Percentiles rank a stretch among this genome's conserved stretches.
These are phyloP conservation scores for Elsinoe perseae DNA, from an alignment of 2,329 filamentous ascomycete genomes.

Conservation along the genomic window DNA sequence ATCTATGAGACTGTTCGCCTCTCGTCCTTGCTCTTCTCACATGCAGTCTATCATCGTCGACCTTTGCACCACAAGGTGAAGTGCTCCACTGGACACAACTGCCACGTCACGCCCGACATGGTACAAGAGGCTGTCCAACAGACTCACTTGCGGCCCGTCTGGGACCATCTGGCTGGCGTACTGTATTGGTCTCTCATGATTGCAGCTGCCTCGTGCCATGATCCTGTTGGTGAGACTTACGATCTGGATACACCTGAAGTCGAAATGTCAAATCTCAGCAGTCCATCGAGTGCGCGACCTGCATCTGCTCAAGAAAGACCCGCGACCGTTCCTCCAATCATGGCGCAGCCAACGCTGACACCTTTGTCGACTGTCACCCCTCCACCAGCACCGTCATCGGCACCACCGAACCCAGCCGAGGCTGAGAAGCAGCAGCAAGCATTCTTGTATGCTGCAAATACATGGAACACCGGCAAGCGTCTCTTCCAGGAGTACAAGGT, in stretches of 20 bases:
- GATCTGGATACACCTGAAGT: not conserved
- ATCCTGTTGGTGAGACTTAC: slow-evolving; percentile 10
- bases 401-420: not conserved
- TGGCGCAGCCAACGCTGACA: not conserved
- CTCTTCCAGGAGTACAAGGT: not conserved
- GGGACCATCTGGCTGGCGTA: slow-evolving; percentile 29
- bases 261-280: not conserved
- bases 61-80: slow-evolving; percentile 20
- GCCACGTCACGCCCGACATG: slow-evolving; percentile 15
- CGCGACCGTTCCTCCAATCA: not conserved
- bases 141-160: slow-evolving; percentile 27
- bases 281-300: not conserved
- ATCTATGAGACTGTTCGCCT: slow-evolving; percentile 27
- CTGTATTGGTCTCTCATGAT: slow-evolving; percentile 29
- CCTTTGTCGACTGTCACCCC: not conserved
- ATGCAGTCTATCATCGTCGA: slow-evolving; percentile 22
- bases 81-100: not conserved
- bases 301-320: not conserved
- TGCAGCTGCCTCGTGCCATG: slow-evolving; percentile 26
- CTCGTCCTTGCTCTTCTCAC: slow-evolving; percentile 24
- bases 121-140: slow-evolving; percentile 24
- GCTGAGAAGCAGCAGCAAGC: not conserved
- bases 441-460: not conserved
- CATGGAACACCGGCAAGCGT: not conserved
- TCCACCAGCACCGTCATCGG: not conserved